These are phyloP conservation scores for Claviceps digitariae DNA, from an alignment of 2,329 filamentous ascomycete genomes.

Conservation along the genomic window DNA sequence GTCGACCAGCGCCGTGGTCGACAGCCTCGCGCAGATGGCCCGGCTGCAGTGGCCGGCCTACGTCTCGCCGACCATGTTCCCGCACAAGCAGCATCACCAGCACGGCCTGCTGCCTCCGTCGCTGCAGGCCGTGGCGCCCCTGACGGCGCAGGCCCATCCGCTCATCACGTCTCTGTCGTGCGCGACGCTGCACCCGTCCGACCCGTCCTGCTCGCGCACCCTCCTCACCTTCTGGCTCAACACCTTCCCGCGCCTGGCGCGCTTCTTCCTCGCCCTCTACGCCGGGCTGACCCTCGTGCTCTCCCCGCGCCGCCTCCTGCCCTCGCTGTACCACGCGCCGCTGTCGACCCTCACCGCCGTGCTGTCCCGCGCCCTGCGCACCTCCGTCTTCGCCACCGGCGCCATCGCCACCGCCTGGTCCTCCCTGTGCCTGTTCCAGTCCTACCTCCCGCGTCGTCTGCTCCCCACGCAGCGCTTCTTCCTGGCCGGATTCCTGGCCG, in stretches of 20 bases:
- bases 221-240: constrained; percentile 79
- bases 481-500: constrained; percentile 72
- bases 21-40: constrained; percentile 71
- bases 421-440: constrained; percentile 78
- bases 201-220: constrained; percentile 78
- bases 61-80: constrained; percentile 76
- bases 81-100: constrained; percentile 35
- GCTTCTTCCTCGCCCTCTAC: constrained; percentile 65
- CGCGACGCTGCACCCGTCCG: constrained; percentile 73
- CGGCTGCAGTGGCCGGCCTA: constrained; percentile 75
- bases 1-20: constrained; percentile 57
- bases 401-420: constrained; percentile 82
- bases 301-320: constrained; percentile 38
- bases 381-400: constrained; percentile 61
- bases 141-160: constrained; percentile 76
- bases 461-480: constrained; percentile 81
- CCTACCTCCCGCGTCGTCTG: constrained; percentile 57
- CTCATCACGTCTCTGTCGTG: constrained; percentile 77
- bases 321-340: constrained; percentile 55
- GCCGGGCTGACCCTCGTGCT: constrained; percentile 48
- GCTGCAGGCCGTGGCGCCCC: constrained; percentile 56
- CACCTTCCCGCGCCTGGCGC: constrained; percentile 65
- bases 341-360: constrained; percentile 52
- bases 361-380: constrained; percentile 55
- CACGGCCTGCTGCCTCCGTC: constrained; percentile 43